phyloP scores from a whole-genome alignment of 495 filamentous ascomycete genomes.

The Parachaetomium inaequale region DNA sequence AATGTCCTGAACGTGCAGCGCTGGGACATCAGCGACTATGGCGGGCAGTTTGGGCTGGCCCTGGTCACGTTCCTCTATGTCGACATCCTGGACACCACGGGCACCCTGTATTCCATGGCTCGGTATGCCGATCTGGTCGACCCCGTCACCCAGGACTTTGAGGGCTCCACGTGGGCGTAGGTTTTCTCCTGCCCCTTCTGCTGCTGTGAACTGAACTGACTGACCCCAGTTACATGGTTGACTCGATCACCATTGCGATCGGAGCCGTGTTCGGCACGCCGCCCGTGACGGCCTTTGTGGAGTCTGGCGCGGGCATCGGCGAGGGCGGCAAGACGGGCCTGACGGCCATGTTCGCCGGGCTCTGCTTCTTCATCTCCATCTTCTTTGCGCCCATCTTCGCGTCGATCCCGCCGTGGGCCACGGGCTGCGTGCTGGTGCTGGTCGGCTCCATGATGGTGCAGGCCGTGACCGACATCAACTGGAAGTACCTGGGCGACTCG shows the following conservation, averaged over 20 bases:
- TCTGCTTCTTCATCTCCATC: slow-evolving; percentile 80
- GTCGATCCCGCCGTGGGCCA: slow-evolving; percentile 79
- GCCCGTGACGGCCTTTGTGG: slow-evolving; percentile 78
- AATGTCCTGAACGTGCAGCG: slow-evolving; percentile 61
- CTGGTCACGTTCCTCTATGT: slow-evolving; percentile 84
- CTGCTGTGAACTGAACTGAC: background rate
- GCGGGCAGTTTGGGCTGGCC: slow-evolving; percentile 68
- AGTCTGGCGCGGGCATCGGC: slow-evolving; percentile 78
- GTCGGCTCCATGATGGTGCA: slow-evolving; percentile 79
- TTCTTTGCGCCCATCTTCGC: slow-evolving; percentile 88
- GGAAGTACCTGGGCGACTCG: slow-evolving; percentile 72
- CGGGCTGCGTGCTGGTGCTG: slow-evolving; percentile 74
- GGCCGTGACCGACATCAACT: slow-evolving; percentile 74
- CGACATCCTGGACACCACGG: slow-evolving; percentile 74
- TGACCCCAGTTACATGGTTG: slow-evolving; percentile 57
- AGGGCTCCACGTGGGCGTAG: slow-evolving; percentile 65
- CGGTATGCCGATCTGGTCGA: slow-evolving; percentile 72
- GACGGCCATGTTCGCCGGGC: slow-evolving; percentile 70
- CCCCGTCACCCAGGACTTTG: slow-evolving; percentile 70
- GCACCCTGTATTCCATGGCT: slow-evolving; percentile 80
- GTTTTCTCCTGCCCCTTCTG: background rate
- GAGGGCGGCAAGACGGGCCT: slow-evolving; percentile 78
- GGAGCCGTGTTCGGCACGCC: slow-evolving; percentile 69
- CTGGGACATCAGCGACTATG: slow-evolving; percentile 60
- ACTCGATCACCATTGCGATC: slow-evolving; percentile 73